Evolutionary conservation across 140 eudicot genomes (phyloP).

Genomic region (Flaveria floridana): DNA sequence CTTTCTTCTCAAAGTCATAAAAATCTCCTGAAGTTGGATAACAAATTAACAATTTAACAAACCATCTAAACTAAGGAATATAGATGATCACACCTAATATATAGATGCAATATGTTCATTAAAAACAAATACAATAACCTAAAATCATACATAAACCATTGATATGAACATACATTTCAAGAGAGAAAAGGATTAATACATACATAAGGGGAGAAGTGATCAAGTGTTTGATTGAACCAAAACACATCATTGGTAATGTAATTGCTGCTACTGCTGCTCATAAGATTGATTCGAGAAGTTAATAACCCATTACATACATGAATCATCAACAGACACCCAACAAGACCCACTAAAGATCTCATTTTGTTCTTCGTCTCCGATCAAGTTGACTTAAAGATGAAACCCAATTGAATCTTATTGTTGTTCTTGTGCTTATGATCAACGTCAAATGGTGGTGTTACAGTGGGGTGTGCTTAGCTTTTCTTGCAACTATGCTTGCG

Average conservation of each 20-base stretch:
- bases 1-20: not conserved
- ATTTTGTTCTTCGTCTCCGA: not conserved
- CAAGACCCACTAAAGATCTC: constrained; percentile 12
- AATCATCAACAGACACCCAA: constrained; percentile 22
- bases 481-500: not conserved
- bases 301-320: constrained; percentile 37
- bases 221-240: constrained; percentile 90
- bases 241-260: constrained; percentile 55
- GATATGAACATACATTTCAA: not conserved
- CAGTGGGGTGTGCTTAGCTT: not conserved
- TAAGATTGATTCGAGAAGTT: constrained; percentile 37
- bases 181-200: constrained; percentile 7
- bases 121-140: not conserved
- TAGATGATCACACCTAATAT: too few relatives aligned
- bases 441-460: not conserved
- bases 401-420: not conserved
- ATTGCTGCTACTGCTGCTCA: constrained; percentile 36
- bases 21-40: too few relatives aligned
- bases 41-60: too few relatives aligned
- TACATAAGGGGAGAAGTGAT: constrained; percentile 92
- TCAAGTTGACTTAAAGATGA: too few relatives aligned
- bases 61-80: too few relatives aligned
- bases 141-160: constrained; percentile 17
- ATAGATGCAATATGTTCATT: not conserved
- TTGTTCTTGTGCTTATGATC: not conserved